These are phyloP conservation scores for Gamsiella multidivaricata DNA, from an alignment of 192 early-diverging fungal genomes.

Conservation along the genomic window DNA sequence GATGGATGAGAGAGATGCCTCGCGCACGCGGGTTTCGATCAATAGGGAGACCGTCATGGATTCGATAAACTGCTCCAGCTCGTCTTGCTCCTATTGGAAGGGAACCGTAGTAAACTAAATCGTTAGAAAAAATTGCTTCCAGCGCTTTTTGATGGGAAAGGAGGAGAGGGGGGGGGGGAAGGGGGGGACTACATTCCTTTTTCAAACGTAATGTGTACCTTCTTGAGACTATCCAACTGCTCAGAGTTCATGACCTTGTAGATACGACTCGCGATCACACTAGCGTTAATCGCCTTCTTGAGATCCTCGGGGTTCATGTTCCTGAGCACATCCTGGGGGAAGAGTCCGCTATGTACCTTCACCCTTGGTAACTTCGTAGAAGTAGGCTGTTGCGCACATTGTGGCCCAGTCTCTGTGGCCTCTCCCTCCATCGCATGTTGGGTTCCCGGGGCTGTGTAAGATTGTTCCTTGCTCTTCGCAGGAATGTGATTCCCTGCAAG, in stretches of 20 bases:
- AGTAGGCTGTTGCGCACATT: too few species aligned
- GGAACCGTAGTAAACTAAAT: too few species aligned
- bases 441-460: neutral
- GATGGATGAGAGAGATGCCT: slow-evolving; percentile 39
- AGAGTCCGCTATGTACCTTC: slow-evolving; percentile 16
- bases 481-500: too few species aligned
- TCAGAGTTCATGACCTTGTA: slow-evolving; percentile 40
- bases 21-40: slow-evolving; percentile 43
- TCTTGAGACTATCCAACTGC: slow-evolving; percentile 27
- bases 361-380: neutral
- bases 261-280: slow-evolving; percentile 33
- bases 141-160: too few species aligned
- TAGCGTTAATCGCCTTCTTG: neutral
- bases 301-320: slow-evolving; percentile 33
- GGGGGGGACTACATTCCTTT: too few species aligned
- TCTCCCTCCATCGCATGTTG: neutral
- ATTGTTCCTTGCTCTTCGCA: too few species aligned
- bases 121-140: too few species aligned
- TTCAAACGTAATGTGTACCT: slow-evolving; percentile 12
- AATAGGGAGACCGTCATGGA: slow-evolving; percentile 27
- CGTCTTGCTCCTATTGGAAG: slow-evolving; percentile 37
- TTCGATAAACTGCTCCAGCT: slow-evolving; percentile 29
- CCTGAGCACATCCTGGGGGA: slow-evolving; percentile 40
- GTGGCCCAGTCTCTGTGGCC: too few species aligned
- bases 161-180: too few species aligned